Evolutionary conservation across 352 stramenopile species (phyloP).

Genomic region (Phytopythium chamaehyphon): DNA sequence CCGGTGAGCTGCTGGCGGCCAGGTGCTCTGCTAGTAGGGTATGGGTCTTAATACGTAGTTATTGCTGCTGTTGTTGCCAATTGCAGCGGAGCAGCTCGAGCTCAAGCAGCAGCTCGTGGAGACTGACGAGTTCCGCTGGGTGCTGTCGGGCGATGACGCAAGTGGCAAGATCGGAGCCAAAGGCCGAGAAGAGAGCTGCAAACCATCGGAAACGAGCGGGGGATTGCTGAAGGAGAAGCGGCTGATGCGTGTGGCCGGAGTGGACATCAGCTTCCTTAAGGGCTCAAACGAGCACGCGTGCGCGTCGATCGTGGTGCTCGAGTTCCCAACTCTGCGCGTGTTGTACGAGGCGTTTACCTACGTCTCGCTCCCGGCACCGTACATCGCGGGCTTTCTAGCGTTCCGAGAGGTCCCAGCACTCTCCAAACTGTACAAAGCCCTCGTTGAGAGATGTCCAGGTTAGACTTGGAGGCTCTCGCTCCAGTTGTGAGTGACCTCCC

Average conservation of each 20-base stretch:
- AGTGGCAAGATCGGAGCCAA: too few species aligned
- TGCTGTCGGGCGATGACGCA: constrained; percentile 9
- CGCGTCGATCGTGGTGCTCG: constrained; percentile 75
- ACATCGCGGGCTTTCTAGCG: constrained; percentile 78
- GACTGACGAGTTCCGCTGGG: constrained; percentile 40
- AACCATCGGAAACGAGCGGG: neutral
- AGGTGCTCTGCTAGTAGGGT: neutral
- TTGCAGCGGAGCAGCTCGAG: constrained; percentile 43
- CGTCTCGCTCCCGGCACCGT: constrained; percentile 71
- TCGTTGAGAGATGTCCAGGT: constrained; percentile 51
- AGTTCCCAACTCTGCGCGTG: constrained; percentile 52
- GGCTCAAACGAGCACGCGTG: constrained; percentile 76
- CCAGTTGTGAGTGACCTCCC: too few species aligned
- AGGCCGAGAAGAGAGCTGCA: constrained; percentile 4
- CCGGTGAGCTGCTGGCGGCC: neutral
- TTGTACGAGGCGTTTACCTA: constrained; percentile 85
- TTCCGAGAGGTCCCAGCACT: constrained; percentile 78
- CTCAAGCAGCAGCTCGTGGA: constrained; percentile 54
- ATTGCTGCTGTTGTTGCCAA: neutral
- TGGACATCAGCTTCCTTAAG: constrained; percentile 85
- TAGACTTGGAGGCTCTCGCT: neutral
- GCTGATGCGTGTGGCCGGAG: constrained; percentile 53
- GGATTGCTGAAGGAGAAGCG: neutral
- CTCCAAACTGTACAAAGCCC: constrained; percentile 59
- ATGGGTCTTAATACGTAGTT: neutral